Evolutionary conservation across 2,329 filamentous ascomycete species (phyloP).

Genomic region (Xylaria sp.): DNA sequence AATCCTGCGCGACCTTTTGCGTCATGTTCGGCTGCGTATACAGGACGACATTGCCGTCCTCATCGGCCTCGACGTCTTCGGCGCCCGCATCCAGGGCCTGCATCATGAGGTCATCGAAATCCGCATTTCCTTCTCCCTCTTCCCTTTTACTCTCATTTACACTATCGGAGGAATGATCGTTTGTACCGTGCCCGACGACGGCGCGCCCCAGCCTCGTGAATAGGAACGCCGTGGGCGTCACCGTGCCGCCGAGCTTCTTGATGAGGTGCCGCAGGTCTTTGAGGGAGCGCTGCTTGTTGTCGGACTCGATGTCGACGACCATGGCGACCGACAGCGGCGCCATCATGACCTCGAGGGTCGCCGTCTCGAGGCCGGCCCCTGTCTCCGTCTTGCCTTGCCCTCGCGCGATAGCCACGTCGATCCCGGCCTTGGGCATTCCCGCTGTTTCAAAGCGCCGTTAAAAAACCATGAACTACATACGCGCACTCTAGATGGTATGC

Average conservation of each 20-base stretch:
- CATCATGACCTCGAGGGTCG: conserved; percentile 82
- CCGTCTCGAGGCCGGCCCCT: conserved; percentile 75
- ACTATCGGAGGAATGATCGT: conserved; percentile 31
- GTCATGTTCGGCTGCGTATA: conserved; percentile 72
- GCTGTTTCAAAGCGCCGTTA: conserved; percentile 48
- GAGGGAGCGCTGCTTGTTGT: conserved; percentile 75
- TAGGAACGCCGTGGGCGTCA: conserved; percentile 79
- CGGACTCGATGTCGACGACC: conserved; percentile 85
- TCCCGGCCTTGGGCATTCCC: conserved; percentile 81
- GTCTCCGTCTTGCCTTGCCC: conserved; percentile 82
- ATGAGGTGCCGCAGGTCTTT: conserved; percentile 74
- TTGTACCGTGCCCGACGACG: conserved; percentile 65
- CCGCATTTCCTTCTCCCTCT: conserved; percentile 38
- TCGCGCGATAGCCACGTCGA: conserved; percentile 84
- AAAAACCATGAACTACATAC: too few species aligned
- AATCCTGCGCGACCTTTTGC: conserved; percentile 64
- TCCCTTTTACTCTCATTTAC: conserved; percentile 37
- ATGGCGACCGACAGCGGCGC: conserved; percentile 77
- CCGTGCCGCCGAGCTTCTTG: conserved; percentile 72
- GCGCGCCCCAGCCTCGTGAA: conserved; percentile 83
- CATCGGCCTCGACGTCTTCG: conserved; percentile 71
- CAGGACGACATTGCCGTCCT: conserved; percentile 72
- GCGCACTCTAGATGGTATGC: too few species aligned
- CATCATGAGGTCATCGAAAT: conserved; percentile 75
- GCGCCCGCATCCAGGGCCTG: conserved; percentile 85